Base-by-base conservation (phyloP, 1,284 basidiomycete species). In the Malassezia obtusa region DNA sequence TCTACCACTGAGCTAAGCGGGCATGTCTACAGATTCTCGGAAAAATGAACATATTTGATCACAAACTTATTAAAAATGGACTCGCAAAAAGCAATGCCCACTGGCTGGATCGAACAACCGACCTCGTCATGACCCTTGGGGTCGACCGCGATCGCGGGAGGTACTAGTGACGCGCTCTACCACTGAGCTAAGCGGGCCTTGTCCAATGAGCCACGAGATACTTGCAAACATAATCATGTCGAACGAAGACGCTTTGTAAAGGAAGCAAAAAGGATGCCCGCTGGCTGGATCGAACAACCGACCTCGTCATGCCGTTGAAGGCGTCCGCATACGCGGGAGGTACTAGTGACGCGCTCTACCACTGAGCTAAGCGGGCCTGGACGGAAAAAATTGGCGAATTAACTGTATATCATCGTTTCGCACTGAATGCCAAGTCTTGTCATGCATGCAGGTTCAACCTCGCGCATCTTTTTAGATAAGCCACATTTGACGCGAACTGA, bases 311-410 rank as follows among this genome's bases (percentile, higher is more conserved):
- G 25, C 19, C 46, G 22, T 17, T 4, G 31, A 31, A 24, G 40
- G 12, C 19, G 43, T 19, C 41, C 40, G 33, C 19, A 10, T n/a
- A 8, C 48, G 52, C 47, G 41, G 52, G 52, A 55, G 52, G 52
- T 79, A 79, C 79, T 79, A 80, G 78, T 80, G 79, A 79, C 78
- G 79, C 79, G 79, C 79, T 80, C 79, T 80, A 80, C 78, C 79
- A 79, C 78, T 80, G 79, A 79, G 79, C 79, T 79, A 80, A 79
- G 48, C 52, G 52, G 52, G 52, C 52, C 21, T 10, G 14, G 15
- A 14, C 4, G 19, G n/a, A 5, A n/a, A 41, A 19, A n/a, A n/a
- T n/a, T n/a, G n/a, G n/a, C n/a, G n/a, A n/a, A n/a, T n/a, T n/a
- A n/a, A n/a, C n/a, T n/a, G n/a, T n/a, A n/a, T n/a, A n/a, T n/a